A percentile compares a stretch with the other conserved stretches of the same genome.
These are phyloP conservation scores for Linnemannia exigua DNA, from an alignment of 192 early-diverging fungal genomes.

Conservation along the genomic window DNA sequence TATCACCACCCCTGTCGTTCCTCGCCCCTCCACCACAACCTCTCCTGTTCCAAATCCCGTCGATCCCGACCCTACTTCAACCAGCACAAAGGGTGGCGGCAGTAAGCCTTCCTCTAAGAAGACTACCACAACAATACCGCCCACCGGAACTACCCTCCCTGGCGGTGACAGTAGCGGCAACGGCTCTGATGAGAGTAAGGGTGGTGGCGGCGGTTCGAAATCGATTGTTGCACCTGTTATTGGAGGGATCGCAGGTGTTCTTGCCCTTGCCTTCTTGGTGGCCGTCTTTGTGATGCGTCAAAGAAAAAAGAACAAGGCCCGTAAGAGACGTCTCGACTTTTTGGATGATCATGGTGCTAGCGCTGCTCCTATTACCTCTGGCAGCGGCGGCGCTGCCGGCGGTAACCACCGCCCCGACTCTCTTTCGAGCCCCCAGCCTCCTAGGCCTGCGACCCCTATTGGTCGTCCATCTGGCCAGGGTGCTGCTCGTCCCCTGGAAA, in stretches of 20 bases:
- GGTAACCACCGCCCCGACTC: neutral
- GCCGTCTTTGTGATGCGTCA: constrained; percentile 48
- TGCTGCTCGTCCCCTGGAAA: constrained; percentile 19
- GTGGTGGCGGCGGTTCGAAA: neutral
- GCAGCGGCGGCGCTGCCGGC: constrained; percentile 15
- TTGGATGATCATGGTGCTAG: constrained; percentile 22
- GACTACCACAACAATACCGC: neutral
- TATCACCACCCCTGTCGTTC: too few species aligned
- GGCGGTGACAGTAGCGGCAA: neutral
- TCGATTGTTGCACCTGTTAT: constrained; percentile 30
- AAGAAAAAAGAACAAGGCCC: constrained; percentile 18
- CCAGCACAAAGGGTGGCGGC: neutral
- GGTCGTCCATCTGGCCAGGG: constrained; percentile 7
- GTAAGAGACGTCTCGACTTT: constrained; percentile 39
- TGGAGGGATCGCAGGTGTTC: constrained; percentile 40
- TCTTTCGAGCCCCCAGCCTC: constrained; percentile 1
- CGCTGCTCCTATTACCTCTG: constrained; percentile 11
- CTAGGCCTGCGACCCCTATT: neutral
- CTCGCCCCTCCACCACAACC: neutral
- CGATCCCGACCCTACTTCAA: neutral
- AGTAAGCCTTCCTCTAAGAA: neutral
- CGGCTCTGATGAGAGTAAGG: neutral
- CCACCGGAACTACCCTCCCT: neutral
- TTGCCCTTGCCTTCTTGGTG: constrained; percentile 42
- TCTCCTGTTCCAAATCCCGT: neutral